A percentile compares a stretch with the other conserved stretches of the same genome.
phyloP scores from a whole-genome alignment of 106 monocot genomes.

The Acorus gramineus region DNA sequence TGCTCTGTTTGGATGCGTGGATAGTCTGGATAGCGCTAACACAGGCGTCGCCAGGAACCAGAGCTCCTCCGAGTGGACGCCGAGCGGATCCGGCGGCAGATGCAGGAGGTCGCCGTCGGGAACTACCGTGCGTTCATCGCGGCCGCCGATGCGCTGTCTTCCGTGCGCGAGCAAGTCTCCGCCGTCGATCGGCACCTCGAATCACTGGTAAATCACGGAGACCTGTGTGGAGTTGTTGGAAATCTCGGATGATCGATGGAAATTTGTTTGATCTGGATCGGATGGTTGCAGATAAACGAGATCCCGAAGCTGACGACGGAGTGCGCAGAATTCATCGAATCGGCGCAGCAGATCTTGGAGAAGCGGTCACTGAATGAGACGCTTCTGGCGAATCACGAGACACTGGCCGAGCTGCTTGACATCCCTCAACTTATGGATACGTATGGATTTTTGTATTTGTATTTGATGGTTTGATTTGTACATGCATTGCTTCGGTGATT shows the following conservation, averaged over 20 bases:
- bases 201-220: constrained; percentile 37
- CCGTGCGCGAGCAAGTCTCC: constrained; percentile 54
- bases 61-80: constrained; percentile 93
- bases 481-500: too few relatives aligned
- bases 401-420: constrained; percentile 91
- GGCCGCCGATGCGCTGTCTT: constrained; percentile 63
- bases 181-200: constrained; percentile 73
- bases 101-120: constrained; percentile 97
- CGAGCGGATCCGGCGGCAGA: constrained; percentile 84
- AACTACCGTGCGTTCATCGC: constrained; percentile 90
- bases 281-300: constrained; percentile 58
- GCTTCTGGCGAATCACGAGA: constrained; percentile 80
- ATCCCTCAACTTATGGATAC: constrained; percentile 99
- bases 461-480: too few relatives aligned
- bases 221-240: not conserved
- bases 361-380: constrained; percentile 85
- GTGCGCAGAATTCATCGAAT: constrained; percentile 84
- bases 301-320: constrained; percentile 84
- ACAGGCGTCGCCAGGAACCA: constrained; percentile 51
- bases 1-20: not conserved
- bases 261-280: not conserved
- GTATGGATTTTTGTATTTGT: constrained; percentile 22
- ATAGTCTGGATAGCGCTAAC: not conserved
- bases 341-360: constrained; percentile 89
- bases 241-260: not conserved